Base-by-base conservation (phyloP, 805 yeast species). In the Nakazawaea peltata region DNA sequence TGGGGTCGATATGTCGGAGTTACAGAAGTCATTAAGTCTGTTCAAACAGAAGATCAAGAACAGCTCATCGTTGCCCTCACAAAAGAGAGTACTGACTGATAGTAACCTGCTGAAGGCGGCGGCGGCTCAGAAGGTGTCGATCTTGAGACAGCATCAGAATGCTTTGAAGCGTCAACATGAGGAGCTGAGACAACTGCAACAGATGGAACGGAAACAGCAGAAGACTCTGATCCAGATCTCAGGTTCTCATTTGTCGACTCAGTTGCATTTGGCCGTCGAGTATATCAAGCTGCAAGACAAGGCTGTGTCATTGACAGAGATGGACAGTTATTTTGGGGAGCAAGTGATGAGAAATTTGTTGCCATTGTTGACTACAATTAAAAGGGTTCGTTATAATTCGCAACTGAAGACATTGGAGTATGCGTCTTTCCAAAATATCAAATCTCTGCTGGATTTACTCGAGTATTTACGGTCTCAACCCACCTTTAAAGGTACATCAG, bases 191-290 rank as follows among this genome's bases (percentile, higher is more conserved):
- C 38, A 40, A 4, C 13, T 11, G 10, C 4, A 26, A 8, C 31
- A 21, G 29, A 21, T 21, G 23, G 10, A 21, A 8, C n/a, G n/a
- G n/a, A 17, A 24, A 28, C 14, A 26, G 15, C 27, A 25, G 13
- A 35, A 18, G 22, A 27, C 42, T 4, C 33, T 36, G 10, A n/a
- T 41, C 28, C 33, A 33, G 15, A 21, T 39, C 9, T 33, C 36
- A 47, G 48, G 61, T 53, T 47, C 83, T 45, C 94, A 84, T 53
- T 69, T 81, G 38, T 83, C 95, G 4, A 88, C 97, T 4, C 85
- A 86, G 53, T 67, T 92, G 36, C 79, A 85, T 50, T 74, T 87
- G 53, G 97, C 97, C 1, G 92, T 92, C 14, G 97, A 92, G 53
- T 83, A 77, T 53, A 77, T 92, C 41, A 88, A 86, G 51, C 44